Conservation (phyloP, 441 rosid genomes). For the Manihot esculenta region DNA sequence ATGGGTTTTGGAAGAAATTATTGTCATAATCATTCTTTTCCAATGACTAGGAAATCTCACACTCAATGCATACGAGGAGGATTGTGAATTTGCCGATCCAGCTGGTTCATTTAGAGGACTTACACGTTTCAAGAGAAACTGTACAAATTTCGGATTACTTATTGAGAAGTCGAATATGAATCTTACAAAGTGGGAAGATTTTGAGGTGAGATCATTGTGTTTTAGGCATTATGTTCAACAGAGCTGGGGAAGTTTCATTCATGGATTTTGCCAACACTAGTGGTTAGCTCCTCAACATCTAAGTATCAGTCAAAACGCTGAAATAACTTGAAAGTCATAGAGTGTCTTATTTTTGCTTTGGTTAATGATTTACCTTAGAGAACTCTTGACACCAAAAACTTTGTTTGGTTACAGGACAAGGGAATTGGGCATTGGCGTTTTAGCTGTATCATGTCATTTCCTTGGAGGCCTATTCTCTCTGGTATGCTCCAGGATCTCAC, state of each 20-base stretch:
- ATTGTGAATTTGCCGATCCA: constrained; percentile 95
- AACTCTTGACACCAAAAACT: not conserved
- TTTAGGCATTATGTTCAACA: no score
- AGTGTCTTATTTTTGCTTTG: not conserved
- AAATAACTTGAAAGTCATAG: no score
- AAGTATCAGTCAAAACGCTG: no score
- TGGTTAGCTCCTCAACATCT: no score
- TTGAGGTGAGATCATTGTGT: constrained; percentile 44
- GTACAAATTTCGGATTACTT: constrained; percentile 79
- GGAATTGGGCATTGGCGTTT: constrained; percentile 92
- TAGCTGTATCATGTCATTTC: constrained; percentile 86
- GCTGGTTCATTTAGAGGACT: constrained; percentile 94
- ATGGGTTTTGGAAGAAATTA: no score
- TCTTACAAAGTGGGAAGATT: constrained; percentile 86
- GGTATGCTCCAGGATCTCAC: constrained; percentile 37
- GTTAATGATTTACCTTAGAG: no score
- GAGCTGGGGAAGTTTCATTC: not conserved
- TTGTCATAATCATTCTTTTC: not conserved
- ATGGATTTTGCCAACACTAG: not conserved
- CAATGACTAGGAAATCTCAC: constrained; percentile 60
- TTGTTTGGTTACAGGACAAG: constrained; percentile 54
- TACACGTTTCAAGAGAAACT: constrained; percentile 82
- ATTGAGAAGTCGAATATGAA: constrained; percentile 83
- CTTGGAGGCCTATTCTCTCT: constrained; percentile 96
- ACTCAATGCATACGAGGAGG: constrained; percentile 69